Evolutionary conservation across 768 basidiomycete genomes (phyloP).

Genomic region (Boletus edulis): DNA sequence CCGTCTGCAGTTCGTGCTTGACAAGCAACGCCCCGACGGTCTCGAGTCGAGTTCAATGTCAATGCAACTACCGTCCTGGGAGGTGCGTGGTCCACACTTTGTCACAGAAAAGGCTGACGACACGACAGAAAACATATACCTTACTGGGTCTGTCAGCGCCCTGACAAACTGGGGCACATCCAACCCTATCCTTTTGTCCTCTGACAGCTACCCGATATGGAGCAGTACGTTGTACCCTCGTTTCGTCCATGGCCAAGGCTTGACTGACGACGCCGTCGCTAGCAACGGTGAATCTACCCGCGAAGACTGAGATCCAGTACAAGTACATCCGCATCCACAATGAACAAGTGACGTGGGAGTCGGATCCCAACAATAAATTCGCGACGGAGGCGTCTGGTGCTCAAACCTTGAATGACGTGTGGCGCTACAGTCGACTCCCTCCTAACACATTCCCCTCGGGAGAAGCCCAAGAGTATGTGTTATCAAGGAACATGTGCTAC

Average conservation of each 20-base stretch:
- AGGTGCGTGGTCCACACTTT: constrained; percentile 30
- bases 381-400: constrained; percentile 47
- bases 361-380: constrained; percentile 57
- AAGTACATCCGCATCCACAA: constrained; percentile 66
- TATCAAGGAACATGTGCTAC: too few relatives aligned
- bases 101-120: neutral
- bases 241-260: neutral
- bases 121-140: constrained; percentile 60
- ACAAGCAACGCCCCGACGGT: constrained; percentile 38
- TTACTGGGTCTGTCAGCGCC: constrained; percentile 57
- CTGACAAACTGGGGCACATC: constrained; percentile 62
- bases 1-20: constrained; percentile 45
- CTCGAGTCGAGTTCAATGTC: constrained; percentile 60
- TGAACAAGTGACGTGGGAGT: constrained; percentile 63
- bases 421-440: constrained; percentile 32
- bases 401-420: constrained; percentile 37
- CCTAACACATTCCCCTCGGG: too few relatives aligned
- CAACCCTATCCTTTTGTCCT: constrained; percentile 52
- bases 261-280: constrained; percentile 9
- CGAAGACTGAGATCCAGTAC: constrained; percentile 59
- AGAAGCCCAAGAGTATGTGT: too few relatives aligned
- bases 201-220: constrained; percentile 65
- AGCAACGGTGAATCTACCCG: constrained; percentile 63
- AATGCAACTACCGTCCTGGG: constrained; percentile 58
- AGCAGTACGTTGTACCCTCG: constrained; percentile 45